Evolutionary conservation across 495 filamentous ascomycete genomes (phyloP), one percentile per base, ranked within the genome.

Genomic region (Lasiosphaeriaceae sp.): DNA sequence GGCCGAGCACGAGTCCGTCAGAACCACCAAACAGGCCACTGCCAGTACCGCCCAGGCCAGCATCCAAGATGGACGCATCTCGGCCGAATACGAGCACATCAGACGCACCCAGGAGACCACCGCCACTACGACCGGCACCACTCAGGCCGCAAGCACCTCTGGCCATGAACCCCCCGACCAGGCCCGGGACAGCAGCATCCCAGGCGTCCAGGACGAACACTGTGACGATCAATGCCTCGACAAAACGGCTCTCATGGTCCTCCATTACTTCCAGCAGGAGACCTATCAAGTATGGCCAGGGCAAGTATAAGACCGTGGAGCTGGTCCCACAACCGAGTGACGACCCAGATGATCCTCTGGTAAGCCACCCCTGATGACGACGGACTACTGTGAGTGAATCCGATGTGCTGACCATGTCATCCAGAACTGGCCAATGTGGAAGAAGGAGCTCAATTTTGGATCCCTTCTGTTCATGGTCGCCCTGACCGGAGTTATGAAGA

Each of bases 351-450:
- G 79, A 81, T 54, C 79, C 79, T 46, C 54, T 80, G 56, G 77
- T 78, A 71, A 47, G 71, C 58, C 31, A 7, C 6, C 2, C 20
- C 17, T 20, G 41, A 12, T 16, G 19, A 12, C 5, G 3, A 19
- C 1, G 21, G 11, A n/a, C n/a, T n/a, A n/a, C n/a, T n/a, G n/a
- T n/a, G n/a, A n/a, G n/a, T 8, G 12, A n/a, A 21, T 22, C 14
- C 12, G 19, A 31, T 31, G 35, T 56, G 21, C 51, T 44, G 20
- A 60, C 44, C 14, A 29, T 22, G 39, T 3, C 54, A 29, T 29
- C 44, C 51, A 80, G 68, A 82, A 80, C 65, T 82, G 77, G 79
- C 69, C 73, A 8, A 47, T 50, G 19, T 78, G 74, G 76, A 74
- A 73, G 46, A 81, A 79, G 54, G 74, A 81, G 55, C 53, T 77